These are phyloP conservation scores for Draba incana DNA, from an alignment of 345 rosid species.

Conservation along the genomic window DNA sequence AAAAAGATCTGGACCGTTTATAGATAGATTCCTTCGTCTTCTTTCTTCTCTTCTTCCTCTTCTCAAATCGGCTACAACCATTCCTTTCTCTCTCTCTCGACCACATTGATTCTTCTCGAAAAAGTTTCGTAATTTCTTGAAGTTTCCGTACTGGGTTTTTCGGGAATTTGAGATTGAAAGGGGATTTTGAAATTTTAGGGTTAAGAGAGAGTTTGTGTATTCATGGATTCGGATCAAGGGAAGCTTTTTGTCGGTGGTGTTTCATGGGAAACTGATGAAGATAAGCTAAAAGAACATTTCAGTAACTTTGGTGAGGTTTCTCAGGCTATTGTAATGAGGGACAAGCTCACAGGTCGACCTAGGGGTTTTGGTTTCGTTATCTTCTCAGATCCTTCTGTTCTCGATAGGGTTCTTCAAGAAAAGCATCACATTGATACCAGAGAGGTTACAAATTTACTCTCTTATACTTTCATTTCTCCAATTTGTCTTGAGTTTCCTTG, in stretches of 20 bases:
- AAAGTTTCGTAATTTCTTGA: conserved; percentile 23
- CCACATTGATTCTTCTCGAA: conserved; percentile 5
- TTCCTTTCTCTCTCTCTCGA: not conserved
- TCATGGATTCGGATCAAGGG: conserved; percentile 80
- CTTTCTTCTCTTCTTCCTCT: conserved; percentile 27
- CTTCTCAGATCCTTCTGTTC: conserved; percentile 67
- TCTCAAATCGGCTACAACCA: conserved; percentile 22
- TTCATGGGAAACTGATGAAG: conserved; percentile 89
- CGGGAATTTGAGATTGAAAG: not conserved
- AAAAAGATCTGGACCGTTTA: conserved; percentile 10
- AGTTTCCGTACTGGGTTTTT: not conserved
- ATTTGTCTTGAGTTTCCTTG: not conserved
- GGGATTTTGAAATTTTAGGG: not conserved
- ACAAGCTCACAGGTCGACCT: conserved; percentile 68
- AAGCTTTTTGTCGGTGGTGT: conserved; percentile 87
- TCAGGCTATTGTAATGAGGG: conserved; percentile 70
- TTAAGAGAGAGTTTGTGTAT: not conserved
- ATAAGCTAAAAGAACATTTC: conserved; percentile 68
- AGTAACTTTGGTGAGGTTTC: conserved; percentile 64
- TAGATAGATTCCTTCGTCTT: conserved; percentile 28
- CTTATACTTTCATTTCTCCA: not conserved
- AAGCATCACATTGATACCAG: conserved; percentile 73
- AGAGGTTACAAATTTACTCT: conserved; percentile 47
- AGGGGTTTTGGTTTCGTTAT: conserved; percentile 84
- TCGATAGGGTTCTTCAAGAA: conserved; percentile 65